These are phyloP conservation scores for Auricularia cornea DNA, from an alignment of 768 basidiomycete genomes.

Conservation along the genomic window DNA sequence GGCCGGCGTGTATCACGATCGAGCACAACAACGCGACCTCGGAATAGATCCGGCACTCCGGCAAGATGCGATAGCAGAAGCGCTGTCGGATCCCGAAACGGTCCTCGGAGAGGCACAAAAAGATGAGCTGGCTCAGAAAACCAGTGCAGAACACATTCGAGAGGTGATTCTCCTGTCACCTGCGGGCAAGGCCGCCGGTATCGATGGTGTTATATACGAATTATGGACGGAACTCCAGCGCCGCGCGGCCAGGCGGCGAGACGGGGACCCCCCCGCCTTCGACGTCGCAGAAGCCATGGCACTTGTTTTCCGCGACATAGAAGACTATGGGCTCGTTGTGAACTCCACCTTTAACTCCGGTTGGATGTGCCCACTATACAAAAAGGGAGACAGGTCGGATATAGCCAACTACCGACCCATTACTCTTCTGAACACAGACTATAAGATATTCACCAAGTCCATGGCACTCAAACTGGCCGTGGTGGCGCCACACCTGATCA, in stretches of 20 bases:
- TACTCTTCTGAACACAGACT: slow-evolving; percentile 16
- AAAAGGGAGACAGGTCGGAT: slow-evolving; percentile 8
- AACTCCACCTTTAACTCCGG: slow-evolving; percentile 10
- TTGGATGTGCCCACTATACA: slow-evolving; percentile 13
- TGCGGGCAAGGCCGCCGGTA: not conserved
- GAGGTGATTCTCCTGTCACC: no score
- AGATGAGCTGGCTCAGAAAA: no score
- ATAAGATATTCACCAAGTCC: slow-evolving; percentile 14
- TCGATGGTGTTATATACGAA: not conserved
- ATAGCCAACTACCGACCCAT: slow-evolving; percentile 16
- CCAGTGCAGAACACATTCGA: no score
- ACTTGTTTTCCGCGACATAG: not conserved
- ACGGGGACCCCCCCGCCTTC: no score
- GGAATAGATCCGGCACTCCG: no score
- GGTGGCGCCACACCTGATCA: not conserved
- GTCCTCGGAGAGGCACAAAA: not conserved
- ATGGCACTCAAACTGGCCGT: slow-evolving; percentile 3
- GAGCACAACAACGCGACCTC: no score
- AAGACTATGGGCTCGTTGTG: not conserved
- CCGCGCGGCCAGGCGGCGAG: not conserved
- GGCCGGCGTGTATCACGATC: no score
- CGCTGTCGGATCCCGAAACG: no score
- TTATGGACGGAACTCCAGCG: not conserved
- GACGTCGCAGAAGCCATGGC: no score
- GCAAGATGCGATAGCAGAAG: no score